Base-by-base conservation (phyloP, 164 flowering plant species). In the Vitis labrusca region DNA sequence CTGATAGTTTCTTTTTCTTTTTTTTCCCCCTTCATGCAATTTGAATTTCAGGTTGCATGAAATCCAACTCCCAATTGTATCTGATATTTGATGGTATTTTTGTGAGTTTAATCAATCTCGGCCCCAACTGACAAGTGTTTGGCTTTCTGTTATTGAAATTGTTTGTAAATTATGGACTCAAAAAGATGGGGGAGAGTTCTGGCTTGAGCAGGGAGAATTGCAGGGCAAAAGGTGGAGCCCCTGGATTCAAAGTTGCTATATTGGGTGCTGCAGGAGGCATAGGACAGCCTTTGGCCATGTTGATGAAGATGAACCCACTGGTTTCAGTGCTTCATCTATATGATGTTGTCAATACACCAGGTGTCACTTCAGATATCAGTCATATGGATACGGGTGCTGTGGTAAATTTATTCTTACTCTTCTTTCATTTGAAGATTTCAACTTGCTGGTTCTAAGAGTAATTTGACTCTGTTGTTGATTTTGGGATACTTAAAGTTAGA, bases 301-400 rank as follows among this genome's bases (percentile, higher is more conserved):
- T 96, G 77, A 90, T 93, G 97, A 96, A 96, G 88, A 93, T 93
- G 91, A 91, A 93, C 59, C 99, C 99, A 0, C 79, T 91, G 68
- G 93, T 96, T 19, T 92, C 99, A 0, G 88, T 90, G 71, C 95
- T 96, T 74, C 98, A 93, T 79, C 89, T 96, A 13, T 93, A 96
- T 67, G 98, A 96, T 85, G 95, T 96, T 14, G 97, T 90, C 65
- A 91, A 89, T 70, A 67, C 97, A 15, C 98, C 97, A 19, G 99
- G 99, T 63, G 98, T 93, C 9, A 92, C 98, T 0, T 89, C 98
- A 5, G 99, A 96, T 78, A 81, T 96, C 75, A 96, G 99, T 71
- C 99, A 96, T 76, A 92, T 96, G 98, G 98, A 96, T 72, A 91
- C 99, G 12, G 87, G 91, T 52, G 98, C 98, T 47, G 98, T 96